Evolutionary conservation across 768 basidiomycete species (phyloP).

Genomic region (Tulasnella calospora): DNA sequence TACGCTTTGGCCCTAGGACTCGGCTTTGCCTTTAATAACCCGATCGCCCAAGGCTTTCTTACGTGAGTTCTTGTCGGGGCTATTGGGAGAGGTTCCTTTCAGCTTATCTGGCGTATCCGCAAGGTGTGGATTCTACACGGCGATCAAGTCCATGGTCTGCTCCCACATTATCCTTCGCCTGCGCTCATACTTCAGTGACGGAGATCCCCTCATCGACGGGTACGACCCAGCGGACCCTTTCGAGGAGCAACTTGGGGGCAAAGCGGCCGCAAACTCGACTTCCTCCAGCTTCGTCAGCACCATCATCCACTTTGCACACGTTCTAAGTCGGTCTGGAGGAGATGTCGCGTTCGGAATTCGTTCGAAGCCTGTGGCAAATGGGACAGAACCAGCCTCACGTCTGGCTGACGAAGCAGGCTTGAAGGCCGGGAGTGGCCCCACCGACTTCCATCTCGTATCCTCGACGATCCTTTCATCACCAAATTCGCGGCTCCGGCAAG

Average conservation of each 20-base stretch:
- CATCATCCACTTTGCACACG: neutral
- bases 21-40: neutral
- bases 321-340: neutral
- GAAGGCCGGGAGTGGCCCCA: neutral
- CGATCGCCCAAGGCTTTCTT: neutral
- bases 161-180: constrained; percentile 18
- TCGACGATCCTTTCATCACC: neutral
- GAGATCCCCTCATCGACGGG: neutral
- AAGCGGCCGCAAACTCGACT: neutral
- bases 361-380: neutral
- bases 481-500: neutral
- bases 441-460: neutral
- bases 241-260: neutral
- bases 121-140: neutral
- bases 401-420: neutral
- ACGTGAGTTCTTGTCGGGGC: neutral
- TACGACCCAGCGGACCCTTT: neutral
- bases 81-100: neutral
- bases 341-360: neutral
- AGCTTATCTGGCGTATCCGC: neutral
- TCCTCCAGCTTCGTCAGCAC: neutral
- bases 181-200: constrained; percentile 1
- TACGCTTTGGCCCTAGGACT: neutral
- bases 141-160: constrained; percentile 12
- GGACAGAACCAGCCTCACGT: neutral